Evolutionary conservation across 2,329 filamentous ascomycete genomes (phyloP), one percentile per base, ranked within the genome.

Genomic region (Stagonosporopsis vannaccii): DNA sequence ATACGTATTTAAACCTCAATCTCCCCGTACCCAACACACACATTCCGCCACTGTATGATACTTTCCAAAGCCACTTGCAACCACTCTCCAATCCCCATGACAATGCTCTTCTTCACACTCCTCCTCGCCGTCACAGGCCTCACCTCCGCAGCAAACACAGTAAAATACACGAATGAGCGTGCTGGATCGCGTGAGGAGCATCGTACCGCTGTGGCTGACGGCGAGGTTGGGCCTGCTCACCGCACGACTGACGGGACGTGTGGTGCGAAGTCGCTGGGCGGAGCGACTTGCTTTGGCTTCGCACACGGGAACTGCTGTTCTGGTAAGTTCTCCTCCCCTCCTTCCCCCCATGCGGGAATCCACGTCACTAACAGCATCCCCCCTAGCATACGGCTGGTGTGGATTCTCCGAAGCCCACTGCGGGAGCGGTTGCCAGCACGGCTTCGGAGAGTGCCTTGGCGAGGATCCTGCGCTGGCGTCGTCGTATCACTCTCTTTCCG

Each of bases 131-230:
- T 23, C 32, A 11, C 22, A 15, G 25, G 19, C 51, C 6, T 41
- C 40, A 44, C 39, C 6, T 36, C 40, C 11, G 63, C 60, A 19
- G 48, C 51, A 26, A 66, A 66, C 40, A 62, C 43, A 12, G 37
- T 70, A 32, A 62, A 59, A 9, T 60, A 68, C 46, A 42, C 58
- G 37, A 72, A 72, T n/a, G n/a, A n/a, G n/a, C n/a, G n/a, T n/a
- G n/a, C n/a, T n/a, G n/a, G n/a, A n/a, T n/a, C n/a, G n/a, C n/a
- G n/a, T n/a, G n/a, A n/a, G n/a, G n/a, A n/a, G n/a, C n/a, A n/a
- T n/a, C n/a, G n/a, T n/a, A n/a, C n/a, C n/a, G n/a, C n/a, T n/a
- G n/a, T n/a, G n/a, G n/a, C n/a, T 19, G n/a, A 7, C 6, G n/a
- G 7, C 19, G 33, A 36, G 33, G 15, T 36, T 7, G n/a, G 25